These are phyloP conservation scores for Sarocladium strictum DNA, from an alignment of 2,329 filamentous ascomycete genomes.

Conservation along the genomic window DNA sequence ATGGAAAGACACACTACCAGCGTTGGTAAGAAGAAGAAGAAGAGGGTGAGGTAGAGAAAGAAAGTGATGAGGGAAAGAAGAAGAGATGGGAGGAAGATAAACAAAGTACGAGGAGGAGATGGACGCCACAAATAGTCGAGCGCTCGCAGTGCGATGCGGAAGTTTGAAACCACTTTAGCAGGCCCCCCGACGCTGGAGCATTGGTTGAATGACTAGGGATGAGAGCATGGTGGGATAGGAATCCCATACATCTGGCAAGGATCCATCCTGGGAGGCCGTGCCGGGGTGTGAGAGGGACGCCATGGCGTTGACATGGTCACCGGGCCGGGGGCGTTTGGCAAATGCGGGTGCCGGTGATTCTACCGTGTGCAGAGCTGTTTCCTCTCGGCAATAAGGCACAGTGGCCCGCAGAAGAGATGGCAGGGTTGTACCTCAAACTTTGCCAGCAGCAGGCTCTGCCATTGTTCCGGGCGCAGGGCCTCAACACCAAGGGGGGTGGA, in stretches of 20 bases:
- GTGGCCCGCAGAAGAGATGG: neutral
- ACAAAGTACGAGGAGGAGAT: slow-evolving; percentile 7
- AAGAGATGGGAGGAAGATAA: slow-evolving; percentile 16
- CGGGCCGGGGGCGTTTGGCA: neutral
- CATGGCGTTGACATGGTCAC: slow-evolving; percentile 3
- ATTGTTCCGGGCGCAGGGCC: neutral
- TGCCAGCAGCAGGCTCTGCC: slow-evolving; percentile 4
- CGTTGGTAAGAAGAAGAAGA: slow-evolving; percentile 34
- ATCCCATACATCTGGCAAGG: slow-evolving; percentile 7
- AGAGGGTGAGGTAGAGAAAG: slow-evolving; percentile 26
- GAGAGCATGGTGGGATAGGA: slow-evolving; percentile 6
- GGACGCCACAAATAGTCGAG: slow-evolving; percentile 12
- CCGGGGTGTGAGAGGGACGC: neutral
- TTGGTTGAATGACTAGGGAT: slow-evolving; percentile 7
- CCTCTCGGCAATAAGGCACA: neutral
- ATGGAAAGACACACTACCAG: slow-evolving; percentile 47
- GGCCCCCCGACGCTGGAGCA: slow-evolving; percentile 3
- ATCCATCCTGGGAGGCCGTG: slow-evolving; percentile 1
- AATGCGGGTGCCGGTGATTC: neutral
- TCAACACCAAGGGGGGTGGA: neutral
- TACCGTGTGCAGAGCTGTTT: neutral
- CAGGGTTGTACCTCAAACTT: slow-evolving; percentile 6
- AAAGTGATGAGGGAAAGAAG: slow-evolving; percentile 25
- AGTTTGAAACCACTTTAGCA: slow-evolving; percentile 10
- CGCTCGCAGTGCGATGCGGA: neutral